Evolutionary conservation across 1,139 yeast species (phyloP).

Genomic region (Lodderomyces margitis): DNA sequence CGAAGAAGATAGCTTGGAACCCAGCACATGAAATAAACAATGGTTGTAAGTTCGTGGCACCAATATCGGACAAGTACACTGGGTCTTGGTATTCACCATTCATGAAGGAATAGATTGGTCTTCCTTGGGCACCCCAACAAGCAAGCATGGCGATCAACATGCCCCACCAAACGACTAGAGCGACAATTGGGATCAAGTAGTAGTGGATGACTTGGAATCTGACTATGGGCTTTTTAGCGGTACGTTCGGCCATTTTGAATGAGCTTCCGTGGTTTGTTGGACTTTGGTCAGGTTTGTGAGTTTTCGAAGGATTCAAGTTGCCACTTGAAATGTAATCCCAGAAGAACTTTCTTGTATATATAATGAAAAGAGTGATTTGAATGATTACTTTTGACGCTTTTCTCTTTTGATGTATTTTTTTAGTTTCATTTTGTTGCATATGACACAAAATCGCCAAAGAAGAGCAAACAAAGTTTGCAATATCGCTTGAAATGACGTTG

Average conservation of each 20-base stretch:
- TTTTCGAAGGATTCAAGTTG: not conserved
- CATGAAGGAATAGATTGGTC: conserved; percentile 66
- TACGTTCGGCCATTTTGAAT: not conserved
- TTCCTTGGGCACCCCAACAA: conserved; percentile 74
- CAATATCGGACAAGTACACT: conserved; percentile 79
- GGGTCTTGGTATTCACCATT: conserved; percentile 44
- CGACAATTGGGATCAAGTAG: conserved; percentile 32
- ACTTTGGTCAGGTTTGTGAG: no score
- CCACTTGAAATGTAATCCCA: no score
- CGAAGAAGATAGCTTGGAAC: conserved; percentile 74
- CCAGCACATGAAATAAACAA: conserved; percentile 78
- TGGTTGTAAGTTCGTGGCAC: conserved; percentile 82
- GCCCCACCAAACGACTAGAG: conserved; percentile 39
- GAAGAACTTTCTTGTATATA: no score
- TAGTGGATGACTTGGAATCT: conserved; percentile 34
- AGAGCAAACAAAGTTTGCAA: no score
- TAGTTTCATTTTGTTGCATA: no score
- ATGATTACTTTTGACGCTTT: no score
- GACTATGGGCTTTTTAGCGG: conserved; percentile 12
- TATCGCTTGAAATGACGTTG: no score
- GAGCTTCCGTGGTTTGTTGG: not conserved
- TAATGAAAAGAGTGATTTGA: not conserved
- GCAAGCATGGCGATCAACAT: conserved; percentile 40
- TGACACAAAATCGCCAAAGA: no score
- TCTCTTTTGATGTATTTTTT: no score